phyloP scores from a whole-genome alignment of 2,329 filamentous ascomycete species.

The Proliferodiscus dingleyae region DNA sequence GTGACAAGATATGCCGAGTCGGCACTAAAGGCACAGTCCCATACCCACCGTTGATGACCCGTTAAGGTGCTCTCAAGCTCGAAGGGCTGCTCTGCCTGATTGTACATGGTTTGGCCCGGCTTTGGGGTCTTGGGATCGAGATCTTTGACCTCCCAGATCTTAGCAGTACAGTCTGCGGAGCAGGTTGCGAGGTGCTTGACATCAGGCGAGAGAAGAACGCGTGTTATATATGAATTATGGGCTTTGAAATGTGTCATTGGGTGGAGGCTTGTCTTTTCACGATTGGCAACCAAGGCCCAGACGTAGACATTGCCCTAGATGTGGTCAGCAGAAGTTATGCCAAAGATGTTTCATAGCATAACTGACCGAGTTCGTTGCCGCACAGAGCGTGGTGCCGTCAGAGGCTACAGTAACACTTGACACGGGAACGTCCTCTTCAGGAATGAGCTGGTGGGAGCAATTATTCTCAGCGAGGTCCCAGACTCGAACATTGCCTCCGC shows the following conservation, averaged over 20 bases:
- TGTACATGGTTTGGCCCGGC: conserved; percentile 25
- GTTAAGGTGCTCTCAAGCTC: conserved; percentile 65
- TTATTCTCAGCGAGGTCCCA: conserved; percentile 98
- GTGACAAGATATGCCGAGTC: conserved; percentile 71
- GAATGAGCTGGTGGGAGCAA: conserved; percentile 92
- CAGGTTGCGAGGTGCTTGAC: conserved; percentile 72
- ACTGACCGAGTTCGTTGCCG: conserved; percentile 81
- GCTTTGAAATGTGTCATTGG: conserved; percentile 69
- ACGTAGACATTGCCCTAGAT: conserved; percentile 89
- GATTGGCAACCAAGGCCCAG: conserved; percentile 79
- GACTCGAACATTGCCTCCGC: conserved; percentile 84
- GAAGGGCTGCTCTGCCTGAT: conserved; percentile 45
- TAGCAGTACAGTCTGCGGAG: conserved; percentile 75
- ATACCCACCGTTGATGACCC: conserved; percentile 72
- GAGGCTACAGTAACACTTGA: conserved; percentile 94
- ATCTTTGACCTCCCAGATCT: conserved; percentile 89
- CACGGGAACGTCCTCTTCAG: conserved; percentile 90
- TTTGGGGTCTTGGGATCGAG: conserved; percentile 44
- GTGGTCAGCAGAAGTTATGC: conserved; percentile 16
- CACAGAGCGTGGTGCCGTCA: conserved; percentile 87
- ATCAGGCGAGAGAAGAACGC: conserved; percentile 68
- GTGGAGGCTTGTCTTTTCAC: conserved; percentile 63
- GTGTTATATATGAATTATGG: conserved; percentile 68
- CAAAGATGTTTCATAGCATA: not conserved
- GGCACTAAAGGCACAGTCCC: conserved; percentile 73